These are phyloP conservation scores for Cenchrus fungigraminus DNA, from an alignment of 176 grass and related monocot genomes.

Conservation along the genomic window DNA sequence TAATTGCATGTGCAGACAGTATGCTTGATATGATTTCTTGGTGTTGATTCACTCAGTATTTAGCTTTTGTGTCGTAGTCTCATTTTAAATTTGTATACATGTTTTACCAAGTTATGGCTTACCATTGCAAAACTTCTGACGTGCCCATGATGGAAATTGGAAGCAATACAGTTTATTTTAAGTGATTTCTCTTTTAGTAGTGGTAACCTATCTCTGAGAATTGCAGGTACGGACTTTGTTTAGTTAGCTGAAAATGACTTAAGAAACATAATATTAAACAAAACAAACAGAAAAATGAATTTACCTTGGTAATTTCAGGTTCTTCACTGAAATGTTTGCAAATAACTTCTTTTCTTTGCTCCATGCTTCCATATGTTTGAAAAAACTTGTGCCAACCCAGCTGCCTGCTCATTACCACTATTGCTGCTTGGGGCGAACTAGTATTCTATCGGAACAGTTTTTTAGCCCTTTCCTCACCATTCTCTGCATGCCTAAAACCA, in stretches of 20 bases:
- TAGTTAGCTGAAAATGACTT: conserved; percentile 2
- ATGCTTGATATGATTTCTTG: neutral
- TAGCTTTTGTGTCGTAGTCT: conserved; percentile 1
- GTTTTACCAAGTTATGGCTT: neutral
- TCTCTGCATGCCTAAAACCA: conserved; percentile 12
- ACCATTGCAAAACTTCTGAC: neutral
- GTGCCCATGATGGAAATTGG: neutral
- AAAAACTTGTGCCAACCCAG: neutral
- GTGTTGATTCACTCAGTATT: neutral
- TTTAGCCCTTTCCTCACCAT: neutral
- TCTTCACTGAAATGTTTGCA: neutral
- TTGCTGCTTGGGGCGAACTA: neutral
- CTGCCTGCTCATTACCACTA: neutral
- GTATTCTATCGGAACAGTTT: neutral
- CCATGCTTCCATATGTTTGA: neutral
- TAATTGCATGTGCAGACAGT: conserved; percentile 3
- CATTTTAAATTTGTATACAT: neutral
- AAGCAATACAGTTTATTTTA: neutral
- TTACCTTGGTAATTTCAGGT: neutral
- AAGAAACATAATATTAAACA: neutral
- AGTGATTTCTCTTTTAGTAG: neutral
- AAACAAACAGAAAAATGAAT: neutral
- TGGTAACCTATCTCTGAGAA: neutral
- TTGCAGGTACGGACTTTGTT: neutral
- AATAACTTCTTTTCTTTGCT: neutral